Evolutionary conservation across 176 grass and related monocot species (phyloP).

Genomic region (Dactylis glomerata): DNA sequence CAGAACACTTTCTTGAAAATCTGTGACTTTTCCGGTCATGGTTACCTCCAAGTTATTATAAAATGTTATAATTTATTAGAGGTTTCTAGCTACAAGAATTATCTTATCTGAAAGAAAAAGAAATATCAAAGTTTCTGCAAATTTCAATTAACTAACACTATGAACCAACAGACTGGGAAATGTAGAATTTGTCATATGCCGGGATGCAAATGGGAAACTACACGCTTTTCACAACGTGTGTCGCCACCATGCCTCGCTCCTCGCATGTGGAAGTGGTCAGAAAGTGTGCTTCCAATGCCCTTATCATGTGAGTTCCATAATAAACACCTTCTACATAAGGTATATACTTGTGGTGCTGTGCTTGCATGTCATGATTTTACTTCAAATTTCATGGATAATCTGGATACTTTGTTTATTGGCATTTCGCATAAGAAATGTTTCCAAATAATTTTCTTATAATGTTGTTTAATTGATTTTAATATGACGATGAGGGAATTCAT

Average conservation of each 20-base stretch:
- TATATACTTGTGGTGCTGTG: background rate
- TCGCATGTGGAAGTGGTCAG: slow-evolving; percentile 73
- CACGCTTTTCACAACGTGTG: slow-evolving; percentile 93
- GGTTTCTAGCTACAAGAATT: background rate
- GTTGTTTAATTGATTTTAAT: no score
- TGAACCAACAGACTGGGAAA: slow-evolving; percentile 71
- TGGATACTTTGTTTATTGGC: background rate
- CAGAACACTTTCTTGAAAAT: background rate
- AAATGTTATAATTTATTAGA: slow-evolving; percentile 5
- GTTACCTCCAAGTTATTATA: background rate
- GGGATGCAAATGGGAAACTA: slow-evolving; percentile 60
- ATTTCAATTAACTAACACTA: slow-evolving; percentile 43
- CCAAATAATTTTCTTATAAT: background rate
- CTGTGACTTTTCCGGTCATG: background rate
- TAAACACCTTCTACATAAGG: background rate
- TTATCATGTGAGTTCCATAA: slow-evolving; percentile 80
- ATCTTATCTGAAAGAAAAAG: no score
- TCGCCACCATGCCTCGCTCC: slow-evolving; percentile 81
- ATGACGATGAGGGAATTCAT: background rate
- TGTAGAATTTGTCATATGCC: slow-evolving; percentile 76
- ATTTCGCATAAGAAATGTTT: background rate
- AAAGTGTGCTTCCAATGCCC: slow-evolving; percentile 94
- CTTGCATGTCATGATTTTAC: background rate
- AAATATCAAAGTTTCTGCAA: background rate
- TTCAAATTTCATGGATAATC: background rate